These are phyloP conservation scores for Volvariella surrecta DNA, from an alignment of 1,284 basidiomycete species.

Conservation along the genomic window DNA sequence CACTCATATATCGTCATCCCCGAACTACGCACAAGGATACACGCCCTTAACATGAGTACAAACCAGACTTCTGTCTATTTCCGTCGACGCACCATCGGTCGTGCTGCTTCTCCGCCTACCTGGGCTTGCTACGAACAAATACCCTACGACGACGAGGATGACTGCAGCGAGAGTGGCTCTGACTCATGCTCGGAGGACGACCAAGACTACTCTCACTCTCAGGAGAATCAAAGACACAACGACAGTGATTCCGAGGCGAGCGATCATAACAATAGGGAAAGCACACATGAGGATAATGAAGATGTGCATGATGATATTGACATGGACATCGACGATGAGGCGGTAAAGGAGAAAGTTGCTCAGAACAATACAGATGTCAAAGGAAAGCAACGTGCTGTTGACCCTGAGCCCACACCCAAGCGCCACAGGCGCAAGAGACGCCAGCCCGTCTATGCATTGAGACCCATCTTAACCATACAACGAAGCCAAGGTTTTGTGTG, in stretches of 20 bases:
- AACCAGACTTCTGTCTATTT: slow-evolving; percentile 45
- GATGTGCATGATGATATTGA: slow-evolving; percentile 38
- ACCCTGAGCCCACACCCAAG: slow-evolving; percentile 41
- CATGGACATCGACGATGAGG: slow-evolving; percentile 59
- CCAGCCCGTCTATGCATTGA: slow-evolving; percentile 49
- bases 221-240: slow-evolving; percentile 15
- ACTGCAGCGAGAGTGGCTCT: slow-evolving; percentile 33
- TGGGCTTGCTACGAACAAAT: slow-evolving; percentile 86
- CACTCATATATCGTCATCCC: not conserved
- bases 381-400: slow-evolving; percentile 70
- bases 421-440: slow-evolving; percentile 34
- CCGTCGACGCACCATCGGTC: slow-evolving; percentile 62
- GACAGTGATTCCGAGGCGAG: slow-evolving; percentile 25
- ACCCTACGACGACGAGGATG: slow-evolving; percentile 47
- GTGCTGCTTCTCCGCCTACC: slow-evolving; percentile 71
- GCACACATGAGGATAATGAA: slow-evolving; percentile 18
- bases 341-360: slow-evolving; percentile 23
- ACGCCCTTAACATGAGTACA: slow-evolving; percentile 27
- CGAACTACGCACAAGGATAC: not conserved
- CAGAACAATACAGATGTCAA: slow-evolving; percentile 45
- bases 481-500: slow-evolving; percentile 81
- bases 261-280: slow-evolving; percentile 22
- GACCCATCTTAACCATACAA: slow-evolving; percentile 77
- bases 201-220: slow-evolving; percentile 41
- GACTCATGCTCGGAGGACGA: slow-evolving; percentile 67